Evolutionary conservation across 1,284 basidiomycete species (phyloP).

Genomic region (Schizophyllum commune): DNA sequence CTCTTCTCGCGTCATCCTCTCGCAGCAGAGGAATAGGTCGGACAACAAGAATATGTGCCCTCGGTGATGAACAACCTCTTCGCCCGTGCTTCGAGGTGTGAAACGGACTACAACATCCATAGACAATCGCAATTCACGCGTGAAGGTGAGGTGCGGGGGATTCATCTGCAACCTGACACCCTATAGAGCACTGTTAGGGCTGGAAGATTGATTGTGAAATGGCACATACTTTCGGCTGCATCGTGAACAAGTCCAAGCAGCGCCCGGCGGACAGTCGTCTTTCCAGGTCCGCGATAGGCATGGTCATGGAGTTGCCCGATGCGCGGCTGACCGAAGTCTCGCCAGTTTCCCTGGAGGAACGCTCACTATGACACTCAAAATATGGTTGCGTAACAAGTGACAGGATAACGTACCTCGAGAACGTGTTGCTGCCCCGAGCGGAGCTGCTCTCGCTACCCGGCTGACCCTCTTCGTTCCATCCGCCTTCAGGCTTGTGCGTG

Average conservation of each 20-base stretch:
- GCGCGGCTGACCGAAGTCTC: constrained; percentile 44
- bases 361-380: constrained; percentile 32
- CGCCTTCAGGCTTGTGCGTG: constrained; percentile 8
- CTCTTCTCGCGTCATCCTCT: constrained; percentile 70
- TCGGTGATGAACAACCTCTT: constrained; percentile 65
- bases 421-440: constrained; percentile 35
- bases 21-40: constrained; percentile 86
- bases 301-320: constrained; percentile 41
- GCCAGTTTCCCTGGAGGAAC: constrained; percentile 52
- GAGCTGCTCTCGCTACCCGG: constrained; percentile 41
- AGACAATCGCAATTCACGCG: constrained; percentile 73
- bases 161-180: constrained; percentile 88
- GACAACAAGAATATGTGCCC: constrained; percentile 89
- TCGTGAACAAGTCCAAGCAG: constrained; percentile 92
- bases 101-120: constrained; percentile 74
- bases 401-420: constrained; percentile 43
- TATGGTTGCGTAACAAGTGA: not conserved
- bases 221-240: constrained; percentile 78
- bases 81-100: constrained; percentile 67
- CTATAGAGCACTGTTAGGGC: constrained; percentile 32
- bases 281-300: constrained; percentile 75
- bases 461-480: constrained; percentile 19
- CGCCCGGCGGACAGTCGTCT: constrained; percentile 69
- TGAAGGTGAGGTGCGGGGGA: constrained; percentile 74
- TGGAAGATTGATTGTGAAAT: not conserved